Conservation (phyloP, 2,329 filamentous ascomycete genomes). For the Hypoxylon sp. region DNA sequence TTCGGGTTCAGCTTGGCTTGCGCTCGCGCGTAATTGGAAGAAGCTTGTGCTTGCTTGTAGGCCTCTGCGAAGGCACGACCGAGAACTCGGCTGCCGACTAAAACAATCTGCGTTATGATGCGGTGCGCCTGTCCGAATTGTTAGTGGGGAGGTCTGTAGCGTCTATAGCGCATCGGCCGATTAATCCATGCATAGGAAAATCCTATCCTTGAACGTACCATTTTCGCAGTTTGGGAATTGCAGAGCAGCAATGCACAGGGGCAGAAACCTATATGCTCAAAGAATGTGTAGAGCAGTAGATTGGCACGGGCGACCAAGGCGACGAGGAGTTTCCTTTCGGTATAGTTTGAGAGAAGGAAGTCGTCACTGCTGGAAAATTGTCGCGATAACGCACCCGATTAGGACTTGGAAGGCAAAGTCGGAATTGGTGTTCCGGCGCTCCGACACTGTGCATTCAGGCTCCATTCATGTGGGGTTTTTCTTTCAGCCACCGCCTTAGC, state of each 20-base stretch:
- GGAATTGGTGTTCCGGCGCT: constrained; percentile 32
- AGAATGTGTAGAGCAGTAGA: constrained; percentile 2
- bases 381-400: constrained; percentile 45
- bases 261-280: constrained; percentile 3
- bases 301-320: constrained; percentile 6
- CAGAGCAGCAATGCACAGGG: constrained; percentile 3
- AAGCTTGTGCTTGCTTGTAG: constrained; percentile 93
- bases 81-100: constrained; percentile 92
- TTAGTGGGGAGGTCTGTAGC: constrained; percentile 29
- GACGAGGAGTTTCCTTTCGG: constrained; percentile 7
- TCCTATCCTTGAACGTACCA: constrained; percentile 32
- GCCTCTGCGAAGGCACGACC: constrained; percentile 94
- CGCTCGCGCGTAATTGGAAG: constrained; percentile 84
- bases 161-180: constrained; percentile 27
- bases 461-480: background rate
- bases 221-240: constrained; percentile 14
- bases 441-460: constrained; percentile 19
- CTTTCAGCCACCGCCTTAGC: background rate
- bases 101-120: constrained; percentile 91
- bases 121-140: constrained; percentile 81
- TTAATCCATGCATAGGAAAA: background rate
- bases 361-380: constrained; percentile 40
- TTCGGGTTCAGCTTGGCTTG: constrained; percentile 72
- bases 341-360: constrained; percentile 29
- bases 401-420: constrained; percentile 14